phyloP scores from a whole-genome alignment of 75 land plant species.

The Pinus albicaulis region DNA sequence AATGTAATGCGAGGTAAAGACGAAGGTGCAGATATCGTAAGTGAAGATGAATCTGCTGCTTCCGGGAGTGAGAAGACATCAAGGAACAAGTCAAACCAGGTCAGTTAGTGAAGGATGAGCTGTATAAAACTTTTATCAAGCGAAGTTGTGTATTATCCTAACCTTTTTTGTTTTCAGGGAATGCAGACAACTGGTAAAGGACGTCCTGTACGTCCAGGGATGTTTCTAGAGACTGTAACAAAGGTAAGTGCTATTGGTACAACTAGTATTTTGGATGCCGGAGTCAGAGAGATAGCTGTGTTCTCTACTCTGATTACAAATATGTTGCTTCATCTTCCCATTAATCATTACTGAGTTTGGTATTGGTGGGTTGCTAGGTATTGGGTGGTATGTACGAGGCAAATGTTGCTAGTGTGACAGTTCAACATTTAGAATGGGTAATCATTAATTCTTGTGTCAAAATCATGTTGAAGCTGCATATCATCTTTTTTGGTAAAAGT shows the following conservation, averaged over 20 bases:
- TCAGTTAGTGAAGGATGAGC: slow-evolving; percentile 6
- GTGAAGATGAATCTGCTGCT: slow-evolving; percentile 21
- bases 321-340: neutral
- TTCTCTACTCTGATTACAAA: neutral
- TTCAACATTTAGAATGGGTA: slow-evolving; percentile 99
- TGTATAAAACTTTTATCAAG: neutral
- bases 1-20: slow-evolving; percentile 91
- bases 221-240: slow-evolving; percentile 93
- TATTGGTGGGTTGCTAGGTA: slow-evolving; percentile 40
- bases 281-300: neutral
- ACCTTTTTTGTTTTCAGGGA: slow-evolving; percentile 25
- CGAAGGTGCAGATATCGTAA: slow-evolving; percentile 73
- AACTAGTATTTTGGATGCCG: slow-evolving; percentile 2
- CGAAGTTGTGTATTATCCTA: neutral
- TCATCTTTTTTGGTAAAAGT: neutral
- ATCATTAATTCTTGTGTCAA: neutral
- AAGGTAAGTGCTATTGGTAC: slow-evolving; percentile 49
- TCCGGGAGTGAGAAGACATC: slow-evolving; percentile 3
- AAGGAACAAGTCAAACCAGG: slow-evolving; percentile 1
- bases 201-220: slow-evolving; percentile 94
- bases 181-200: slow-evolving; percentile 24
- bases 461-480: neutral
- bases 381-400: slow-evolving; percentile 87
- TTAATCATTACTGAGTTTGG: neutral
- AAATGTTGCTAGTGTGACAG: slow-evolving; percentile 81